phyloP scores from a whole-genome alignment of 306 rosid species.

The Parietaria judaica region DNA sequence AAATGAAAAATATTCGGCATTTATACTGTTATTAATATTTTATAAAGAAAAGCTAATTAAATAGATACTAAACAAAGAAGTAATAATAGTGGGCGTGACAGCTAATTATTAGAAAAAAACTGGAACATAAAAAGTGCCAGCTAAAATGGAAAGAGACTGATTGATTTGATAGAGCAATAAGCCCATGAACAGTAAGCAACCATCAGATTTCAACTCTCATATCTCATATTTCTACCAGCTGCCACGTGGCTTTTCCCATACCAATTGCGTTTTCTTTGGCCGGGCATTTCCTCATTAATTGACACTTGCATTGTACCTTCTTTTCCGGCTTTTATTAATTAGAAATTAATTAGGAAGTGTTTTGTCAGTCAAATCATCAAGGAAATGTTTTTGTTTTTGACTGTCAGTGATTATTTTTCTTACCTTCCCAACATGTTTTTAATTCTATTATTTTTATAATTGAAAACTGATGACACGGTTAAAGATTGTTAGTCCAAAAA shows the following conservation, averaged over 20 bases:
- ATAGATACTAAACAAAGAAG: background rate
- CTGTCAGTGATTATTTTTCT: too few relatives aligned
- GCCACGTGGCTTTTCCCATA: slow-evolving; percentile 5
- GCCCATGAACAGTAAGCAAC: background rate
- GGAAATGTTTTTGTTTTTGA: background rate
- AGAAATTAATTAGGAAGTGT: background rate
- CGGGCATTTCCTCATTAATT: background rate
- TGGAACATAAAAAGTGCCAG: background rate
- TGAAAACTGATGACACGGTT: too few relatives aligned
- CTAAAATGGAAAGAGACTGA: background rate
- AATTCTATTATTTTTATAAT: too few relatives aligned
- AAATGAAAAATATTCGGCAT: too few relatives aligned
- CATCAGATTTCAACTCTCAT: background rate
- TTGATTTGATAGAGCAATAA: slow-evolving; percentile 8
- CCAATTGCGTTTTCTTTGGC: background rate
- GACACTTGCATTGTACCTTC: background rate
- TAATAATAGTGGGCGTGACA: background rate
- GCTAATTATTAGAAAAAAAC: background rate
- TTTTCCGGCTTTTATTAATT: background rate
- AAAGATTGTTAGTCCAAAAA: too few relatives aligned
- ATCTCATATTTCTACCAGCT: background rate
- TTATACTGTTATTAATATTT: background rate
- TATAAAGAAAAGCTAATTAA: background rate
- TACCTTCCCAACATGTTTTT: too few relatives aligned
- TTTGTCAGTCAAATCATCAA: background rate